Conservation (phyloP, 345 rosid genomes). For the Populus euphratica region DNA sequence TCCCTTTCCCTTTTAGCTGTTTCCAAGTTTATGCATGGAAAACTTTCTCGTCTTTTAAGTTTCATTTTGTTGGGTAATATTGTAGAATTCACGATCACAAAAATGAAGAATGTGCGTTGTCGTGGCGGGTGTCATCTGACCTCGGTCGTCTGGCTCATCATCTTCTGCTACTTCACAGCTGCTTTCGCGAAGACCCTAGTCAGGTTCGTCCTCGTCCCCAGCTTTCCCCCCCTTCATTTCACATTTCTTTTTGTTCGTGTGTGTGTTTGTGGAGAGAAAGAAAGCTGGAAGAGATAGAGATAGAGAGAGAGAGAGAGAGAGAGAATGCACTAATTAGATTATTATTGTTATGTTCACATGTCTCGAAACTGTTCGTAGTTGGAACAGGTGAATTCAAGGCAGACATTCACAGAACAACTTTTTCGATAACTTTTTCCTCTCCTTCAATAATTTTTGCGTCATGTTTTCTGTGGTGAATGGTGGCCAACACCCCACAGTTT, state of each 20-base stretch:
- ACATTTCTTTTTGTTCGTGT: background rate
- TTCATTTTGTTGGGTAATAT: background rate
- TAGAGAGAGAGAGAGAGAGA: background rate
- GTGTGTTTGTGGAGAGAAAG: background rate
- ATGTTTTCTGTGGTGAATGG: background rate
- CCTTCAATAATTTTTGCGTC: background rate
- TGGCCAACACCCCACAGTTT: background rate
- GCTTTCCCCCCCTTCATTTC: background rate
- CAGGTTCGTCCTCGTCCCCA: constrained; percentile 32
- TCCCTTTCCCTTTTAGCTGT: background rate
- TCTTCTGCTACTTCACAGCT: constrained; percentile 6
- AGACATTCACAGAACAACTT: constrained; percentile 1
- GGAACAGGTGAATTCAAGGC: background rate
- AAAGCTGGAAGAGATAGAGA: too few species aligned
- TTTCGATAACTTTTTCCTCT: background rate
- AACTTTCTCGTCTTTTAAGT: background rate
- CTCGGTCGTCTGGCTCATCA: constrained; percentile 7
- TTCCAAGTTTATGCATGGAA: background rate
- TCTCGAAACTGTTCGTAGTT: background rate
- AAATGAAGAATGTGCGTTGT: constrained; percentile 18
- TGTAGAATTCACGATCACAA: background rate
- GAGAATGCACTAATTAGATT: background rate
- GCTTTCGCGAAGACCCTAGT: constrained; percentile 18
- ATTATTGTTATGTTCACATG: constrained; percentile 9
- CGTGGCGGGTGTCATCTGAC: background rate